Percentiles rank a stretch among this genome's conserved stretches.
Evolutionary conservation across 83 land plant genomes (phyloP).

Genomic region (Picea mariana): DNA sequence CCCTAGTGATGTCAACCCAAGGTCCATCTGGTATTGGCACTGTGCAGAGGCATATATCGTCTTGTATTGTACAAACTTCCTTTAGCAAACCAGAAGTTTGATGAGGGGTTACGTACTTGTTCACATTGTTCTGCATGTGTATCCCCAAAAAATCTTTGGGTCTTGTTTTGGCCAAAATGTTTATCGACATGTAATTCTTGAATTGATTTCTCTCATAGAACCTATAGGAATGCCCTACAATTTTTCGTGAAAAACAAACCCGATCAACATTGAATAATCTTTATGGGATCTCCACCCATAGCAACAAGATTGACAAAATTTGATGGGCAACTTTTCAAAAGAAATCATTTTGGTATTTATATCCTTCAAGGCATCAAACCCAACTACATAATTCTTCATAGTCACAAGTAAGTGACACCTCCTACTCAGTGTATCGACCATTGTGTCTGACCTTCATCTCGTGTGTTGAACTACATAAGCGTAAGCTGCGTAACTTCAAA

Average conservation of each 20-base stretch:
- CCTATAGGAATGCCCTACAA: not conserved
- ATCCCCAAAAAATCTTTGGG: constrained; percentile 4
- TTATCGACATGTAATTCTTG: not conserved
- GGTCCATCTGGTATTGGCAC: constrained; percentile 17
- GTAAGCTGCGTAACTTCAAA: not conserved
- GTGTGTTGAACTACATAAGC: no score
- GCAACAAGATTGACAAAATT: not conserved
- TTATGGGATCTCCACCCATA: not conserved
- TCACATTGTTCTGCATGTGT: constrained; percentile 7
- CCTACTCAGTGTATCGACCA: constrained; percentile 13
- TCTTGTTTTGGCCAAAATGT: constrained; percentile 21
- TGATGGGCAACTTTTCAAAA: no score
- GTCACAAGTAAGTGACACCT: not conserved
- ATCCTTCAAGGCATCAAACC: constrained; percentile 10
- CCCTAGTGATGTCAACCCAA: constrained; percentile 26
- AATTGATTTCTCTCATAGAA: no score
- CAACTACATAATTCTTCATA: constrained; percentile 6
- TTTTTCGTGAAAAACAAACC: not conserved
- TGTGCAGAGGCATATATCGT: constrained; percentile 19
- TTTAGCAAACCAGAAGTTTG: constrained; percentile 16
- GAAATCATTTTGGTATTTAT: not conserved
- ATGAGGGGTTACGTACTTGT: not conserved
- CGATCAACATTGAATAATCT: not conserved
- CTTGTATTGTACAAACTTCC: constrained; percentile 7
- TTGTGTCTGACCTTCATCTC: no score